Conservation (phyloP, 495 filamentous ascomycete species). For the Lophiotrema nucula region DNA sequence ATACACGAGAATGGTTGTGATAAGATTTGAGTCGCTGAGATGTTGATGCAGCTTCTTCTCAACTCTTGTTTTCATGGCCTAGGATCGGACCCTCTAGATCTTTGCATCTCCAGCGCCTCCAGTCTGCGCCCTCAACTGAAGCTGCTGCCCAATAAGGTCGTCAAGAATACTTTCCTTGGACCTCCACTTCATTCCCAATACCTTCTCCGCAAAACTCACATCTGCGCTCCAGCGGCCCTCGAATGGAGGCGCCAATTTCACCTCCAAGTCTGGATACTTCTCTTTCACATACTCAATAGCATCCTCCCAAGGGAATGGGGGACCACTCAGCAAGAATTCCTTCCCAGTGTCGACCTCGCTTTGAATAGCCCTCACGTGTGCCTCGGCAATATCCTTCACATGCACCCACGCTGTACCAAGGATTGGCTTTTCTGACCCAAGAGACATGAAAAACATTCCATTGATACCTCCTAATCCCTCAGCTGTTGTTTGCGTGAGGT, state of each 20-base stretch:
- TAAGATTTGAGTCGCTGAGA: too few species aligned
- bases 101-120: too few species aligned
- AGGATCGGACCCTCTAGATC: too few species aligned
- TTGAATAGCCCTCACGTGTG: background rate
- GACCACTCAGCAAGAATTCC: background rate
- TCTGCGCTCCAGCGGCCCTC: background rate
- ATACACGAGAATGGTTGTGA: too few species aligned
- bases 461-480: background rate
- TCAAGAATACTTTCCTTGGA: background rate
- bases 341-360: background rate
- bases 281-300: background rate
- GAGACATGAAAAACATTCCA: background rate
- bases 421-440: background rate
- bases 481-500: background rate
- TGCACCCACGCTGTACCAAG: background rate
- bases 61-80: too few species aligned
- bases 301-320: background rate
- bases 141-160: background rate
- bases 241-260: background rate
- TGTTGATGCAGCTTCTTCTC: too few species aligned
- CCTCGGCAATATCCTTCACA: background rate
- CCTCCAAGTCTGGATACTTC: background rate
- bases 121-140: background rate
- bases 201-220: background rate
- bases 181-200: background rate